Conservation (phyloP, 2,329 filamentous ascomycete species). For the Botrytis porri region DNA sequence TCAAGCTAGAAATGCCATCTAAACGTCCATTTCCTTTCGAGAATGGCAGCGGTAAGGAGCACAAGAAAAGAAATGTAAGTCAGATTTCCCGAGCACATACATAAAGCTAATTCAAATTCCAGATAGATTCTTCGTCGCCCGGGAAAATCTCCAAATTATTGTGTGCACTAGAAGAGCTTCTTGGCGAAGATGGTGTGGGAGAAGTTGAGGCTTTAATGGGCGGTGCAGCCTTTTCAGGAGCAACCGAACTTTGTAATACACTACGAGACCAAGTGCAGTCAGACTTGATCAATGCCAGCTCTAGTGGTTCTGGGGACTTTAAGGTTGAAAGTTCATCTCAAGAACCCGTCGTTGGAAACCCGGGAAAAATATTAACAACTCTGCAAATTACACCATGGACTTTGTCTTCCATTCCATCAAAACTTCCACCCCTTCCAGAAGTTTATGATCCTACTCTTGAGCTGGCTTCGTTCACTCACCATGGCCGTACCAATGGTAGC, state of each 20-base stretch:
- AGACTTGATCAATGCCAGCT: background rate
- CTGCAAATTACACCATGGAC: slow-evolving; percentile 47
- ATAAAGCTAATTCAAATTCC: background rate
- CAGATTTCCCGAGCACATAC: background rate
- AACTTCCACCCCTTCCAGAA: slow-evolving; percentile 57
- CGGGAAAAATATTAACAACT: slow-evolving; percentile 2
- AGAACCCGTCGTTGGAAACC: background rate
- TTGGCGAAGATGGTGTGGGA: slow-evolving; percentile 27
- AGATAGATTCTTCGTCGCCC: slow-evolving; percentile 11
- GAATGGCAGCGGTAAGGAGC: background rate
- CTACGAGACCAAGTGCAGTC: slow-evolving; percentile 20
- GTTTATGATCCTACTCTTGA: slow-evolving; percentile 60
- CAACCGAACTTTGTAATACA: slow-evolving; percentile 26
- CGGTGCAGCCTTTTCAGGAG: slow-evolving; percentile 26
- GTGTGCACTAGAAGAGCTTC: slow-evolving; percentile 30
- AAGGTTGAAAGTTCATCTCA: background rate
- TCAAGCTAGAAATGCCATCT: slow-evolving; percentile 3
- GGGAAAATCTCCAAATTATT: slow-evolving; percentile 31
- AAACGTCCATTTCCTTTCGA: slow-evolving; percentile 13
- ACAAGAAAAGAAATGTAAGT: slow-evolving; percentile 10
- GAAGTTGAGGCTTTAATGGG: slow-evolving; percentile 25
- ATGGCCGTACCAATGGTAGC: slow-evolving; percentile 25
- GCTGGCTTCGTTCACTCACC: slow-evolving; percentile 65
- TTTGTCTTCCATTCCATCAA: slow-evolving; percentile 47
- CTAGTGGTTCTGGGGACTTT: background rate